phyloP scores from a whole-genome alignment of 2,329 filamentous ascomycete genomes.

The Hirsutella thompsonii region DNA sequence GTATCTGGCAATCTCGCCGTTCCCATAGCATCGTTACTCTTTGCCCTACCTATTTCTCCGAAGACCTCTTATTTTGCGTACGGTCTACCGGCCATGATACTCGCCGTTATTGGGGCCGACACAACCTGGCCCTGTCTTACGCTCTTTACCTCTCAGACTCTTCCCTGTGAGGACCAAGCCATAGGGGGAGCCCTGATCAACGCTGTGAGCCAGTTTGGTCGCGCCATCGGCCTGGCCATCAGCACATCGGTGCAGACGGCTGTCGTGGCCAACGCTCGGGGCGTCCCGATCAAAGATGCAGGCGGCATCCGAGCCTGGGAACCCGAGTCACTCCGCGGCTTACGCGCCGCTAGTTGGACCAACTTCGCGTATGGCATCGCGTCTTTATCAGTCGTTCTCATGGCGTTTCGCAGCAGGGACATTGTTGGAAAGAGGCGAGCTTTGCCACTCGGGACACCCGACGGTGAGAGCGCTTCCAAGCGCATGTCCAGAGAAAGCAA shows the following conservation, averaged over 20 bases:
- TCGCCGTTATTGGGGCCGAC: conserved; percentile 54
- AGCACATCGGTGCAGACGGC: conserved; percentile 52
- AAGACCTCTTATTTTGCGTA: conserved; percentile 54
- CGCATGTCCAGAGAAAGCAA: background rate
- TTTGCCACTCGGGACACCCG: conserved; percentile 6
- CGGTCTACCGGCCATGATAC: conserved; percentile 51
- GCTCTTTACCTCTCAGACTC: conserved; percentile 49
- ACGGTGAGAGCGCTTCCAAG: background rate
- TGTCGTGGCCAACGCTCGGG: conserved; percentile 37
- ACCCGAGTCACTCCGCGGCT: conserved; percentile 28
- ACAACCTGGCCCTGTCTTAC: conserved; percentile 53
- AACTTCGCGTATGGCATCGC: conserved; percentile 33
- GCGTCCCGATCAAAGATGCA: conserved; percentile 27
- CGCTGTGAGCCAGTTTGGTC: conserved; percentile 50
- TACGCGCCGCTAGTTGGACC: conserved; percentile 38
- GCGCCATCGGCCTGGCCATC: conserved; percentile 52
- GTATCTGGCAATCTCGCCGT: conserved; percentile 43
- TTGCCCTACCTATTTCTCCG: conserved; percentile 48
- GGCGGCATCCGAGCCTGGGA: conserved; percentile 31
- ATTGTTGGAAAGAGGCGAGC: conserved; percentile 31
- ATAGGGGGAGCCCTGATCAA: conserved; percentile 58
- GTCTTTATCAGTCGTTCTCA: conserved; percentile 28
- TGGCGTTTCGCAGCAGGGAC: conserved; percentile 38
- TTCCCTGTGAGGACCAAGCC: conserved; percentile 52
- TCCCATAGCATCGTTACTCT: conserved; percentile 43